These are phyloP conservation scores for Colletotrichum theobromicola DNA, from an alignment of 2,329 filamentous ascomycete species.

Conservation along the genomic window DNA sequence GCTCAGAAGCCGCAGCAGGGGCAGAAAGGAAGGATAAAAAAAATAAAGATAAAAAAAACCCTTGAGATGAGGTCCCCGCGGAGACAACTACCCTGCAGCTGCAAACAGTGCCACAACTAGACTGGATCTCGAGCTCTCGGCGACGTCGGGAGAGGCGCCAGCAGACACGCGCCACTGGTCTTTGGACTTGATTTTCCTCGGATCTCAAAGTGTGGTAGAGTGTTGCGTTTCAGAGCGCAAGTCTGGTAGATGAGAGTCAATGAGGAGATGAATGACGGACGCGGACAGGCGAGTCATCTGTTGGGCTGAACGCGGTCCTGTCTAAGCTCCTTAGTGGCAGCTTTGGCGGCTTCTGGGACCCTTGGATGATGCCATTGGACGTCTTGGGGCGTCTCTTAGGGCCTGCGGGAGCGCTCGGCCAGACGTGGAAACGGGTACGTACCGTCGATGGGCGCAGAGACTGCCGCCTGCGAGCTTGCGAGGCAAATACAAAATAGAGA, in stretches of 20 bases:
- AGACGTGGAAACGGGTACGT: background rate
- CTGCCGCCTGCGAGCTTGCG: background rate
- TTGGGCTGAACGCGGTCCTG: slow-evolving; percentile 14
- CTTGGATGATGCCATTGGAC: slow-evolving; percentile 21
- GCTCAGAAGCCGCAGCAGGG: background rate
- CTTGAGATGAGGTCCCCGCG: background rate
- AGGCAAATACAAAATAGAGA: background rate
- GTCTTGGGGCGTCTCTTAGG: background rate
- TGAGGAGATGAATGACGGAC: background rate
- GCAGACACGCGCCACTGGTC: background rate
- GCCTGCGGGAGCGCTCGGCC: background rate
- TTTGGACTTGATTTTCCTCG: background rate
- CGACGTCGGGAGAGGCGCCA: slow-evolving; percentile 4
- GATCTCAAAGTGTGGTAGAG: background rate
- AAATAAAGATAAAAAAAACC: background rate
- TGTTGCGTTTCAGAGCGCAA: background rate
- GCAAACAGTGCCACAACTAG: background rate
- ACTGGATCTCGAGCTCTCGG: background rate
- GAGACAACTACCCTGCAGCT: background rate
- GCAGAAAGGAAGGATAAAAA: background rate
- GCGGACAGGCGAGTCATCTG: background rate
- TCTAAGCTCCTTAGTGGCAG: slow-evolving; percentile 8
- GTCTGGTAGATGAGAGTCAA: background rate
- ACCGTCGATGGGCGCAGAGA: background rate
- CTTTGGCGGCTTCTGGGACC: slow-evolving; percentile 6